Evolutionary conservation across 208 protist genomes (phyloP), one percentile per base, ranked within the genome.

Genomic region (Novymonas esmeraldas): DNA sequence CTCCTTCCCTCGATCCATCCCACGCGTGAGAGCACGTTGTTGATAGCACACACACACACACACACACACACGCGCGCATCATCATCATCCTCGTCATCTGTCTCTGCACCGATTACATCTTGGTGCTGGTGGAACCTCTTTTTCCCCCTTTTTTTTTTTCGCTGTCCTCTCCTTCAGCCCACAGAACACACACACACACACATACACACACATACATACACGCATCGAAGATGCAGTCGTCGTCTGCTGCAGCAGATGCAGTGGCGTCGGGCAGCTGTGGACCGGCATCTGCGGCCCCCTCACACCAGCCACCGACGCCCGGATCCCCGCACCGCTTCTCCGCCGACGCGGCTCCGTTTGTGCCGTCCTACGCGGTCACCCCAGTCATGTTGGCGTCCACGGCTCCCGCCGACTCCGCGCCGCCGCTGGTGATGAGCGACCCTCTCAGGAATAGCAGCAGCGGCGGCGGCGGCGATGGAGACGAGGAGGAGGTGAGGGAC

Each of bases 341-440:
- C 0, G 61, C 72, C 2, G 73, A 85, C 46, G 86, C 82, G 13
- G 44, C 45, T 13, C 86, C 86, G 6, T 92, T 92, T 62, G 70
- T 79, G 16, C 86, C 86, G 7, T 83, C 80, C 1, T 92, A 84
- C 58, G 73, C 89, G 70, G 62, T 62, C 10, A 39, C 38, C 5
- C 38, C 57, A 9, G 20, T 41, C 18, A 26, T 36, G 18, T 49
- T 29, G 10, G n/a, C 76, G 3, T 20, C 29, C 44, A 44, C 51
- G 9, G 42, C 60, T 33, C 31, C 50, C 3, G 49, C 42, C 45
- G 54, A n/a, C 5, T 34, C 64, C 0, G 57, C 63, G 38, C 34
- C 57, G 20, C 24, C 26, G 22, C 34, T 42, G 13, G 38, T 59
- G 26, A 6, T 11, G 18, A 14, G 4, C 2, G 16, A 31, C 51